Base-by-base conservation (phyloP, 331 rosid genomes). In the Malus hybrid region DNA sequence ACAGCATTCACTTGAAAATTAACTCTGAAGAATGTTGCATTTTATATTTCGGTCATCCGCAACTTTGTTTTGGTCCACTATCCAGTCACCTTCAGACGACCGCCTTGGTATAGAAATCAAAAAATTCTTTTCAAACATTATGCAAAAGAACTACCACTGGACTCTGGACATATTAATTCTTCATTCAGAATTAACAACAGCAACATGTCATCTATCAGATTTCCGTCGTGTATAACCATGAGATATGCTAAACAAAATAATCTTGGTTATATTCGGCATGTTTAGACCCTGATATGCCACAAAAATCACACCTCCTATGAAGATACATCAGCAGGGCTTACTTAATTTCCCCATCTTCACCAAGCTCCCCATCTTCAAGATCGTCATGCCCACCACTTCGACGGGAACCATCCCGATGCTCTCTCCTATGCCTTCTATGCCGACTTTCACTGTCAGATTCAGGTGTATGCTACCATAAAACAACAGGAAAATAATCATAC, bases 331-430 rank as follows among this genome's bases (percentile, higher is more conserved):
- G 16, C 11, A 69, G 31, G 70, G 70, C 72, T 52, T 79, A 85
- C 73, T 88, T 81, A 76, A 84, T 84, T 83, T 88, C 99, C 28
- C 75, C 96, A 76, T 95, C 99, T 77, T 90, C 98, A 6, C 99
- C 98, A 33, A 95, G 87, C 83, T 95, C 99, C 42, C 99, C 99
- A 12, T 95, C 99, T 90, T 95, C 99, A 78, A 95, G 98, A 48
- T 95, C 99, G 24, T 78, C 98, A n/a, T 71, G 73, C 63, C 90
- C 94, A 27, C 93, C 90, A 73, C 66, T 82, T 86, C 84, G 93
- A 50, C 93, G 85, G 29, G 95, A 87, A 61, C 86, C 81, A 63
- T 89, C 97, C 57, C 93, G 88, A 77, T 90, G 96, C 65, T 94
- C 97, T 90, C 95, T 90, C 92, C 82, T 88, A 76, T 92, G 99